Evolutionary conservation across 768 basidiomycete species (phyloP).

Genomic region (Chlorophyllum brunneum): DNA sequence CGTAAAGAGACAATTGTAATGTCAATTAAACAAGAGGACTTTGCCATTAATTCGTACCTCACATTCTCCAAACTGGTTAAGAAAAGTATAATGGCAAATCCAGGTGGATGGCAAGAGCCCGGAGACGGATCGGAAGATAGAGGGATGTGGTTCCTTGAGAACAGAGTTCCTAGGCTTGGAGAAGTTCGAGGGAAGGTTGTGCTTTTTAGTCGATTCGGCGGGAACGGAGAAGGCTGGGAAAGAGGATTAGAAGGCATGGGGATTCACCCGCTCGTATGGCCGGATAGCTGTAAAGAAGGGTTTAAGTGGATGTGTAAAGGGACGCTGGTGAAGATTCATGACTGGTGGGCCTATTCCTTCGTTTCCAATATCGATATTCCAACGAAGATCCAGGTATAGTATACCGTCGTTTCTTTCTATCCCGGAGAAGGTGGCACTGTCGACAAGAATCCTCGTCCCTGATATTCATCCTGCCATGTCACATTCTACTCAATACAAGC

Average conservation of each 20-base stretch:
- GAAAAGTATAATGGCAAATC: constrained; percentile 54
- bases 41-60: constrained; percentile 34
- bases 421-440: constrained; percentile 70
- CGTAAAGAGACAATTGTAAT: constrained; percentile 75
- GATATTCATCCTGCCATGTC: constrained; percentile 19
- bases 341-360: constrained; percentile 56
- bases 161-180: constrained; percentile 74
- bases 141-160: constrained; percentile 79
- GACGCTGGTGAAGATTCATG: constrained; percentile 71
- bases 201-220: constrained; percentile 84
- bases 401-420: constrained; percentile 79
- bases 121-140: constrained; percentile 12
- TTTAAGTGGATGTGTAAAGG: constrained; percentile 79
- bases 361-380: neutral
- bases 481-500: constrained; percentile 18
- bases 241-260: constrained; percentile 68
- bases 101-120: constrained; percentile 35
- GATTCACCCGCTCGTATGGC: constrained; percentile 87
- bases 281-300: constrained; percentile 66
- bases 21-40: constrained; percentile 89
- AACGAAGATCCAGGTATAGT: constrained; percentile 54
- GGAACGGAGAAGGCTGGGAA: constrained; percentile 65
- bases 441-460: constrained; percentile 50
- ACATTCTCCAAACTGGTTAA: constrained; percentile 65
- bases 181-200: constrained; percentile 85